Conservation (phyloP, 169 alveolate genomes). For the Plasmodium cynomolgi region DNA sequence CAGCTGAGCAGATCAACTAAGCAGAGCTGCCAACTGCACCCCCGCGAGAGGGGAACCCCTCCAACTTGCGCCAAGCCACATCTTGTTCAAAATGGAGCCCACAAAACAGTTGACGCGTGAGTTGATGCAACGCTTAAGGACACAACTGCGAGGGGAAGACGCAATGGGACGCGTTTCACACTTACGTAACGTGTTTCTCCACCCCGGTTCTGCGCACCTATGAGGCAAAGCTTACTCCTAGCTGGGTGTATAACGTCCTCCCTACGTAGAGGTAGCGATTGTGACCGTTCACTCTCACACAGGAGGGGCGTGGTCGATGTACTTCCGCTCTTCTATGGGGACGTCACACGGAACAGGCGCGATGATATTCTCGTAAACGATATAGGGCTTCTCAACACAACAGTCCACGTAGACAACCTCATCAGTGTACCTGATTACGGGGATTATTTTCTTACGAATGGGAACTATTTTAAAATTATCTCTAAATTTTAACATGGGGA, state of each 20-base stretch:
- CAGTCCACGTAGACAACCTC: constrained; percentile 82
- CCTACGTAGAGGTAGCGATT: neutral
- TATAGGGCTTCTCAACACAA: constrained; percentile 79
- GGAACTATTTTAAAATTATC: constrained; percentile 81
- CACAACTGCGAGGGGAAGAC: neutral
- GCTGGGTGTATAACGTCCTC: neutral
- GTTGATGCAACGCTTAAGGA: neutral
- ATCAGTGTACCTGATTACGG: constrained; percentile 79
- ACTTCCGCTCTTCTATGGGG: constrained; percentile 59
- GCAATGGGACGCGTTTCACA: neutral
- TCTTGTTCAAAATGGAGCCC: neutral
- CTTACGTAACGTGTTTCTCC: neutral
- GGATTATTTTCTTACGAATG: constrained; percentile 80
- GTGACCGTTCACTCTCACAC: neutral
- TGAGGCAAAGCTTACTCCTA: neutral
- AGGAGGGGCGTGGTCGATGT: constrained; percentile 63
- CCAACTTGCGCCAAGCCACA: neutral
- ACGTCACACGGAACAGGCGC: constrained; percentile 79
- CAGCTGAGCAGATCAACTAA: no score
- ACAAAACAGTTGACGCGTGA: neutral
- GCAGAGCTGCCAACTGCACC: neutral
- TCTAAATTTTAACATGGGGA: constrained; percentile 80
- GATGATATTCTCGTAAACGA: constrained; percentile 78
- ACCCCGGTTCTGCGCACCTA: neutral
- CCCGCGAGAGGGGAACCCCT: neutral